A percentile compares a stretch with the other conserved stretches of the same genome.
Evolutionary conservation across 2,329 filamentous ascomycete genomes (phyloP).

Genomic region (Thielaviopsis punctulata): DNA sequence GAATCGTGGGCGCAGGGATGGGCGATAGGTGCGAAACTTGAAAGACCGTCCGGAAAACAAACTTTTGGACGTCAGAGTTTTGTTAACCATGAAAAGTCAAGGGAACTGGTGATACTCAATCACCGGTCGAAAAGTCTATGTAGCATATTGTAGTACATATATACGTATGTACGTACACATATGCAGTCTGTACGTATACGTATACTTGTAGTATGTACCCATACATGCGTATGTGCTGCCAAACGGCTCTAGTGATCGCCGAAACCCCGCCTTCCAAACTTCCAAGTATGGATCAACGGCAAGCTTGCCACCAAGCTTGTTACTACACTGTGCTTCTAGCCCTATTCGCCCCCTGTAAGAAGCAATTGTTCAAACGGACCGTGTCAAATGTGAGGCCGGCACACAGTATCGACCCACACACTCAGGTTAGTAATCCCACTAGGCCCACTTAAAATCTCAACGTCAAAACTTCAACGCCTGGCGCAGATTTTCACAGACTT

Average conservation of each 20-base stretch:
- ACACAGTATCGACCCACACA: not conserved
- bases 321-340: not conserved
- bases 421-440: not conserved
- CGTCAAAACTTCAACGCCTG: conserved; percentile 9
- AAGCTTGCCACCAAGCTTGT: not conserved
- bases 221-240: too few relatives aligned
- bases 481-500: not conserved
- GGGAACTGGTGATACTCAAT: not conserved
- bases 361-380: not conserved
- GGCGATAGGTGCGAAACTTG: too few relatives aligned
- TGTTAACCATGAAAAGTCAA: not conserved
- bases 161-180: too few relatives aligned
- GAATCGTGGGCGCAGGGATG: too few relatives aligned
- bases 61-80: not conserved
- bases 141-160: not conserved
- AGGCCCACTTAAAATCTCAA: conserved; percentile 10
- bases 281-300: not conserved
- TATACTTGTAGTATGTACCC: too few relatives aligned
- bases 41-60: not conserved
- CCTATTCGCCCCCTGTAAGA: not conserved
- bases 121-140: too few relatives aligned
- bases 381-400: not conserved
- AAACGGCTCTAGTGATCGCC: not conserved
- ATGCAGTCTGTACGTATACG: too few relatives aligned
- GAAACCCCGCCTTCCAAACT: not conserved